Evolutionary conservation across 75 land plant genomes (phyloP).

Genomic region (Chamaecyparis obtusa): DNA sequence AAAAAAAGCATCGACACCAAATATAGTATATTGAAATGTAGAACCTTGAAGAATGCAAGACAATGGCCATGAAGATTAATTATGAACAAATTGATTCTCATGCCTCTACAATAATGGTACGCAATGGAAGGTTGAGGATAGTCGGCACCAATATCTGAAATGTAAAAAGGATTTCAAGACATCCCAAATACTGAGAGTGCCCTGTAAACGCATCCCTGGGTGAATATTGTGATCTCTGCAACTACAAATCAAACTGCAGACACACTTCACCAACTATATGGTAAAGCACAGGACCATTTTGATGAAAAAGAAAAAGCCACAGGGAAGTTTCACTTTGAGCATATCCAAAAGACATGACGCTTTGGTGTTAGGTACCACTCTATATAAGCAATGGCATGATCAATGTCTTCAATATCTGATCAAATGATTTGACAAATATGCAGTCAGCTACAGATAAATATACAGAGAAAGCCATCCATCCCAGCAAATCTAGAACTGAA

Average conservation of each 20-base stretch:
- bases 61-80: constrained; percentile 1
- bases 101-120: constrained; percentile 1
- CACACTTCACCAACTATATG: not conserved
- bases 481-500: not conserved
- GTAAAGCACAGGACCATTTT: not conserved
- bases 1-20: not conserved
- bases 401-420: constrained; percentile 1
- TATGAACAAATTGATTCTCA: constrained; percentile 3
- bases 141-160: not conserved
- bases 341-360: not conserved
- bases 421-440: constrained; percentile 13
- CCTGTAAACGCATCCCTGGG: not conserved
- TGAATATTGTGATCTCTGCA: not conserved
- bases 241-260: not conserved
- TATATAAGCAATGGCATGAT: constrained; percentile 9
- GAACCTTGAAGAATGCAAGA: not conserved
- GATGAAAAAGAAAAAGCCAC: not conserved
- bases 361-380: not conserved
- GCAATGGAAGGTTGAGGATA: not conserved
- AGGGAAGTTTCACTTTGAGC: not conserved
- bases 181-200: not conserved
- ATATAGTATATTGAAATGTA: not conserved
- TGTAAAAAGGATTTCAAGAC: not conserved
- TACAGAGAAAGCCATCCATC: constrained; percentile 11
- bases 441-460: constrained; percentile 12